Evolutionary conservation across 371 early-diverging fungal species (phyloP).

Genomic region (Actinomortierella wolfii): DNA sequence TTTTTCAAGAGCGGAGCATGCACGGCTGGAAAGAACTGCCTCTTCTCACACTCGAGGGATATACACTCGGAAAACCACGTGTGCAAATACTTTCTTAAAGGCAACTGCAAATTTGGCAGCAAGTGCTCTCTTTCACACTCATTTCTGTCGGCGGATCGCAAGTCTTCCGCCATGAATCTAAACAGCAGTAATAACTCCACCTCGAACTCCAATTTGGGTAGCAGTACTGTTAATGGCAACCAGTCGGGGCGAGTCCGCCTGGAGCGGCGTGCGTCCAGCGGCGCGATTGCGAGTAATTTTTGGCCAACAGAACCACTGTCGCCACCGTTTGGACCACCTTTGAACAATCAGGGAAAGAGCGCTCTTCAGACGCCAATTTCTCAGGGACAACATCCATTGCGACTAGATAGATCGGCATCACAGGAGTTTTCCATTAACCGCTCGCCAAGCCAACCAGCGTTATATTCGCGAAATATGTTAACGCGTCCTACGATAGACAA

Average conservation of each 20-base stretch:
- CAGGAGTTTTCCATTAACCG: slow-evolving; percentile 27
- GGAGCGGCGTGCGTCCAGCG: slow-evolving; percentile 33
- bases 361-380: too few species aligned
- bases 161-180: slow-evolving; percentile 20
- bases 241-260: slow-evolving; percentile 13
- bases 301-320: slow-evolving; percentile 41
- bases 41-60: slow-evolving; percentile 75
- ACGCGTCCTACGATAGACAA: too few species aligned
- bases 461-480: neutral
- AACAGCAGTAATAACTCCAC: too few species aligned
- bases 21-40: slow-evolving; percentile 77
- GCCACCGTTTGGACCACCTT: slow-evolving; percentile 31
- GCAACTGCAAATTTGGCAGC: slow-evolving; percentile 82
- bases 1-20: slow-evolving; percentile 80
- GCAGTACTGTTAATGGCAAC: too few species aligned
- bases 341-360: slow-evolving; percentile 8
- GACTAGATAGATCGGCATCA: slow-evolving; percentile 13
- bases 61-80: slow-evolving; percentile 60
- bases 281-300: slow-evolving; percentile 26
- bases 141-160: slow-evolving; percentile 31
- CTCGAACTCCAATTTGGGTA: too few species aligned
- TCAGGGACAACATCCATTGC: slow-evolving; percentile 9
- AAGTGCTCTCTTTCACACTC: slow-evolving; percentile 76
- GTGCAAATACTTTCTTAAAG: slow-evolving; percentile 81
- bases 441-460: slow-evolving; percentile 18